These are phyloP conservation scores for Zangia roseola DNA, from an alignment of 768 basidiomycete genomes.

Conservation along the genomic window DNA sequence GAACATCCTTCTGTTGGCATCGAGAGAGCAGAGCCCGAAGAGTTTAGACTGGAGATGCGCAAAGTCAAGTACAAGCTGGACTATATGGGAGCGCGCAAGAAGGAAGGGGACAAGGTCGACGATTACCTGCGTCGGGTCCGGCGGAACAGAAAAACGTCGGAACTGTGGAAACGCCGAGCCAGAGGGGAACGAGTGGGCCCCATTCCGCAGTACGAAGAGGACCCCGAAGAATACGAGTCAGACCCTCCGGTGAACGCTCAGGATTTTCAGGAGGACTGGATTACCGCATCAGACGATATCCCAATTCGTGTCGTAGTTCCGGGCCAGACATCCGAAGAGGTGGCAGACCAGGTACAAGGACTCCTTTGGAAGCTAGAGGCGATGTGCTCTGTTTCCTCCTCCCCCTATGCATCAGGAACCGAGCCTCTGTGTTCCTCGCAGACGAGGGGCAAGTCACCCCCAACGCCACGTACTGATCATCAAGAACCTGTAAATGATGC, in stretches of 20 bases:
- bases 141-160: constrained; percentile 28
- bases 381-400: constrained; percentile 3
- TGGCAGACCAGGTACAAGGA: constrained; percentile 19
- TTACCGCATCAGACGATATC: constrained; percentile 30
- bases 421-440: constrained; percentile 1
- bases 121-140: constrained; percentile 29
- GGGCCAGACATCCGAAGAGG: constrained; percentile 29
- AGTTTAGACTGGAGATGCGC: constrained; percentile 52
- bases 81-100: constrained; percentile 36
- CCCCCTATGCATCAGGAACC: neutral
- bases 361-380: constrained; percentile 22
- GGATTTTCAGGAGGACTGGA: constrained; percentile 37
- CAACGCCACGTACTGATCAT: neutral
- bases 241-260: constrained; percentile 34
- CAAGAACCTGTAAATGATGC: neutral
- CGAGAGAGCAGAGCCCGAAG: constrained; percentile 35
- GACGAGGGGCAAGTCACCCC: neutral
- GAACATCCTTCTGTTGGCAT: constrained; percentile 36
- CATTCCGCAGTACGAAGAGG: constrained; percentile 29
- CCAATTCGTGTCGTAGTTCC: constrained; percentile 40
- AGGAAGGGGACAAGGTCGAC: constrained; percentile 35
- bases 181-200: constrained; percentile 29
- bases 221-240: constrained; percentile 32
- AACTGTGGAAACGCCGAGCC: constrained; percentile 27
- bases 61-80: constrained; percentile 57